These are phyloP conservation scores for Theileria annulata DNA, from an alignment of 169 alveolate species.

Conservation along the genomic window DNA sequence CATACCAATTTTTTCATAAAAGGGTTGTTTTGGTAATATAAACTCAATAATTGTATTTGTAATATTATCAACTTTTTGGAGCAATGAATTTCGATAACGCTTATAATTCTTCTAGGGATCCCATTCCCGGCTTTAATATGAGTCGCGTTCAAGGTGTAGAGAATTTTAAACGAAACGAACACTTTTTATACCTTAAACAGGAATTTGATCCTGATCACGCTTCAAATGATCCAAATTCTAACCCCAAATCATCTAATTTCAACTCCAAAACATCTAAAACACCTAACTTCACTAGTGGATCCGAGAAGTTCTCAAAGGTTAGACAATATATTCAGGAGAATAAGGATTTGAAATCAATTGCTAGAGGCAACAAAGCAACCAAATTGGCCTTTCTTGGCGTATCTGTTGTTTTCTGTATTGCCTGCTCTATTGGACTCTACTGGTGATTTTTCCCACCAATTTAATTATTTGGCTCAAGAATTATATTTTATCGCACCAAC, in stretches of 20 bases:
- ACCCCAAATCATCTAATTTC: neutral
- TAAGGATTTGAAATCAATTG: constrained; percentile 12
- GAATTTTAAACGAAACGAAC: constrained; percentile 61
- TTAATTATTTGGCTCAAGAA: neutral
- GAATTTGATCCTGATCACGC: constrained; percentile 1
- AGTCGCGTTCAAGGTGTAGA: constrained; percentile 51
- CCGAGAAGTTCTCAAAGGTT: constrained; percentile 1
- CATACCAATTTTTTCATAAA: too few species aligned
- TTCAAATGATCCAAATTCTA: neutral
- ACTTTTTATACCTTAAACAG: constrained; percentile 53
- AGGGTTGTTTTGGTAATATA: too few species aligned
- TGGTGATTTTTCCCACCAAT: constrained; percentile 24
- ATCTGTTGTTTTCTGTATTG: constrained; percentile 33
- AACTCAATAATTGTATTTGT: too few species aligned
- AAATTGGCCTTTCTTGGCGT: constrained; percentile 26
- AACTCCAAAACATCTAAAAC: neutral
- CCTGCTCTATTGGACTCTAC: constrained; percentile 42
- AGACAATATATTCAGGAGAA: constrained; percentile 16
- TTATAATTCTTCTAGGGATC: constrained; percentile 56
- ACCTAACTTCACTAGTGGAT: neutral
- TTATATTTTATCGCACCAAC: too few species aligned
- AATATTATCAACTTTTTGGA: neutral
- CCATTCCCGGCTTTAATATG: constrained; percentile 49
- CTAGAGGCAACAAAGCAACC: constrained; percentile 23
- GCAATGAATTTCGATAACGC: constrained; percentile 44